phyloP scores from a whole-genome alignment of 495 filamentous ascomycete species.

The Penicillium canescens region DNA sequence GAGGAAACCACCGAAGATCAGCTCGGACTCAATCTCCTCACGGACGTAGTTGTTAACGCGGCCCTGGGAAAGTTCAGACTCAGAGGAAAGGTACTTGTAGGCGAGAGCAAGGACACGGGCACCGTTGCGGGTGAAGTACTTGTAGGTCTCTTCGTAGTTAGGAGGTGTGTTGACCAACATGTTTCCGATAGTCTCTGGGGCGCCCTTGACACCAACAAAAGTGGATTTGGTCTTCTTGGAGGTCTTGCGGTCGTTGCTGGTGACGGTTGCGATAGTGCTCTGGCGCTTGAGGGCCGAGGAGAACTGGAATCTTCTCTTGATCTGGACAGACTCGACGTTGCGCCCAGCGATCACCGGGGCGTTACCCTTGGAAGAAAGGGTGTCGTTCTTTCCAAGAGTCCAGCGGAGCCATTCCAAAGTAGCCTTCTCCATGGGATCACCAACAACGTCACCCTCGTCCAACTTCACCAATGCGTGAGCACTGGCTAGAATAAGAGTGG shows the following conservation, averaged over 20 bases:
- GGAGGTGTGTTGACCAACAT: conserved; percentile 83
- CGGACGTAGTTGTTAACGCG: conserved; percentile 91
- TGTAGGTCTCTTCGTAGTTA: conserved; percentile 97
- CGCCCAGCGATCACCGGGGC: conserved; percentile 46
- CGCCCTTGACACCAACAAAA: conserved; percentile 94
- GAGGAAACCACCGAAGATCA: conserved; percentile 92
- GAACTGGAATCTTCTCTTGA: conserved; percentile 97
- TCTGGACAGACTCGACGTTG: conserved; percentile 70
- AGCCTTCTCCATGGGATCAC: conserved; percentile 99
- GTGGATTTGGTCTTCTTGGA: conserved; percentile 75
- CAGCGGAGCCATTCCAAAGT: conserved; percentile 87
- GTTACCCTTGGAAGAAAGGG: conserved; percentile 53
- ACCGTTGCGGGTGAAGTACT: conserved; percentile 94
- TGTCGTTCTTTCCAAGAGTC: conserved; percentile 86
- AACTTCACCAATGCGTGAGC: conserved; percentile 94
- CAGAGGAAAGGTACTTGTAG: conserved; percentile 83
- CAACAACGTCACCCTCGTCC: conserved; percentile 95
- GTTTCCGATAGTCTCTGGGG: conserved; percentile 90
- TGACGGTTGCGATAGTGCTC: conserved; percentile 85
- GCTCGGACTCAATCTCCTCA: conserved; percentile 82
- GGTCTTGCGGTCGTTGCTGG: conserved; percentile 63
- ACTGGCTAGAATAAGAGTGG: conserved; percentile 90
- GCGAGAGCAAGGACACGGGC: conserved; percentile 90
- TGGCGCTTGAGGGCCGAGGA: conserved; percentile 95
- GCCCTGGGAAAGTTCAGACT: conserved; percentile 74